phyloP scores from a whole-genome alignment of 208 protist genomes.

The Jaenimonas drosophilae region DNA sequence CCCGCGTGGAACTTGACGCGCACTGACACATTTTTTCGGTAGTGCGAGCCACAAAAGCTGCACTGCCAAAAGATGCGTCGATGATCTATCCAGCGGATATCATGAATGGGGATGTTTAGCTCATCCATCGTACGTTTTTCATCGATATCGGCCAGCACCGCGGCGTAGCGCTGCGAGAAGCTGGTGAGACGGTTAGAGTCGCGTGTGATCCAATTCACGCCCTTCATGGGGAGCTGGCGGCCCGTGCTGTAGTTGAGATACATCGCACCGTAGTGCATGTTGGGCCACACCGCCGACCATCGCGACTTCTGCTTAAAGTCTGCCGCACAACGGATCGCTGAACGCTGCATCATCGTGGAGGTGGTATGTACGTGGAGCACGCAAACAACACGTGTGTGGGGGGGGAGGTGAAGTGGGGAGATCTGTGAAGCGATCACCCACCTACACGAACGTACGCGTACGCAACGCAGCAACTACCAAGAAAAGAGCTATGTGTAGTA shows the following conservation, averaged over 20 bases:
- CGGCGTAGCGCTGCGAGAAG: conserved; percentile 58
- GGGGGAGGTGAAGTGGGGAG: neutral
- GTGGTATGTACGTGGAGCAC: neutral
- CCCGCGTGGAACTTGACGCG: conserved; percentile 76
- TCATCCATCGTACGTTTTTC: conserved; percentile 71
- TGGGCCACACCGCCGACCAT: conserved; percentile 83
- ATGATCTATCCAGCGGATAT: conserved; percentile 84
- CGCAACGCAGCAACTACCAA: conserved; percentile 1
- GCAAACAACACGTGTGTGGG: neutral
- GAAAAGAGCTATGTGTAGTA: neutral
- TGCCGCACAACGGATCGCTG: conserved; percentile 24
- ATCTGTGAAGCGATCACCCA: no score
- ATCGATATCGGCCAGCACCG: conserved; percentile 71
- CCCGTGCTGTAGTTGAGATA: conserved; percentile 76
- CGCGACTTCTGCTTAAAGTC: conserved; percentile 89
- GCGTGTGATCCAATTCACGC: conserved; percentile 82
- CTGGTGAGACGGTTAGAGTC: conserved; percentile 77
- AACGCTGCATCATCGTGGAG: conserved; percentile 17
- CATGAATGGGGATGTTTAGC: conserved; percentile 47
- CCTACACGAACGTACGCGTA: no score
- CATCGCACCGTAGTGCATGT: conserved; percentile 85
- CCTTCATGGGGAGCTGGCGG: conserved; percentile 68
- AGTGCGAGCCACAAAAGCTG: conserved; percentile 59
- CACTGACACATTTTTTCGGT: conserved; percentile 75
- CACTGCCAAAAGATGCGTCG: conserved; percentile 79